Conservation (phyloP, 345 rosid species). For the rapeseed (Brassica napus) region DNA sequence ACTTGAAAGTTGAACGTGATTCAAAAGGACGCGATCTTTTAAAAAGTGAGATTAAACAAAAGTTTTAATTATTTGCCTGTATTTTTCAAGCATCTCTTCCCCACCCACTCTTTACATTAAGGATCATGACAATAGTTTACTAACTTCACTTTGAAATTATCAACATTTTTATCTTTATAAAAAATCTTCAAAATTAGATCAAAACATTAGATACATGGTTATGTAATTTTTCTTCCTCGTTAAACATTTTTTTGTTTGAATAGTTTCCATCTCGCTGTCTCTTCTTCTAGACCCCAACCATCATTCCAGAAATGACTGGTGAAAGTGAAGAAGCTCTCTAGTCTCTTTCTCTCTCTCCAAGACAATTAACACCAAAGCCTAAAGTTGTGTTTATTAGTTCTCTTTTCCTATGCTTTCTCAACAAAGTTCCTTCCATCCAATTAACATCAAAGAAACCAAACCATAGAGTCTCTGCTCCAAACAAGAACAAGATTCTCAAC, state of each 20-base stretch:
- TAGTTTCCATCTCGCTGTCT: slow-evolving; percentile 21
- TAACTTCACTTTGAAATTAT: slow-evolving; percentile 22
- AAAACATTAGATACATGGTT: slow-evolving; percentile 10
- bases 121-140: slow-evolving; percentile 27
- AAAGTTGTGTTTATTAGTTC: slow-evolving; percentile 31
- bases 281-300: slow-evolving; percentile 36
- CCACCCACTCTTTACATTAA: slow-evolving; percentile 23
- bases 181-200: not conserved
- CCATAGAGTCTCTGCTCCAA: slow-evolving; percentile 28
- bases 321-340: not conserved
- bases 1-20: slow-evolving; percentile 21
- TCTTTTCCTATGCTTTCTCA: slow-evolving; percentile 41
- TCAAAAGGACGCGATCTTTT: slow-evolving; percentile 5
- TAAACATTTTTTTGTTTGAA: not conserved
- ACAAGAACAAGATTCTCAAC: slow-evolving; percentile 31
- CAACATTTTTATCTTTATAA: not conserved
- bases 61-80: slow-evolving; percentile 27
- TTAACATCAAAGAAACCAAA: slow-evolving; percentile 35
- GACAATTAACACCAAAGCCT: slow-evolving; percentile 11
- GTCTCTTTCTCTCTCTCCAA: not conserved
- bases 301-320: not conserved
- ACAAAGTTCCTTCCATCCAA: too few relatives aligned
- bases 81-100: slow-evolving; percentile 31
- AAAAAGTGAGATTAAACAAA: slow-evolving; percentile 29
- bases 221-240: not conserved